Base-by-base conservation (phyloP, 2,329 filamentous ascomycete genomes). In the Leptographium galeiforme region DNA sequence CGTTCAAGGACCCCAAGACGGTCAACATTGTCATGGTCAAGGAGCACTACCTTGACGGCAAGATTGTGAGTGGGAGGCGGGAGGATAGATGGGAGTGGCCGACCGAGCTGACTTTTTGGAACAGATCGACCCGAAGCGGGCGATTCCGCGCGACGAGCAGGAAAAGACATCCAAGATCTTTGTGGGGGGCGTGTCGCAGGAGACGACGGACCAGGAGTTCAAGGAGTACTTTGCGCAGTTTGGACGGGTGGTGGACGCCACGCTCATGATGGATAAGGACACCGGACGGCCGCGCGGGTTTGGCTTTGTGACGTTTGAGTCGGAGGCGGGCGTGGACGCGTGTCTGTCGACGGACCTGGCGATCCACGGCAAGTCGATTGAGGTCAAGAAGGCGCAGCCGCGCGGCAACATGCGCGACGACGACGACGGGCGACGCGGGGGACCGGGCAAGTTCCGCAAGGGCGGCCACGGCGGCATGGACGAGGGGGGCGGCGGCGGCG, bases 1-100 rank as follows among this genome's bases (percentile, higher is more conserved):
- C 93, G 0, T 98, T 98, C 76, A 94, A 88, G 66, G 93, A 98
- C 64, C 86, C 93, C 48, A 95, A 95, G 72, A 95, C 89, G 5
- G 93, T 98, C 60, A 98, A 98, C 67, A 95, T 89, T 60, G 93
- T 98, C 59, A 98, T 98, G 93, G 93, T 98, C 58, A 98, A 98
- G 71, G 93, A 98, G 67, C 93, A 98, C 68, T 95, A 91, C 62
- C 78, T 98, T 25, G 93, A 98, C 66, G 93, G 93, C 57, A 98
- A 98, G 70, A 96, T 98, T 68, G 93, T 97, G 78, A 74, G 87
- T 72, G 18, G 39, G 8, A 10, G 25, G 25, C 12, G 19, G 11
- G 7, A 8, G 33, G 39, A 33, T 11, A 4, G 16, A 18, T 19
- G 43, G 34, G 8, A 8, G 12, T 8, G 33, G 11, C 18, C 14